Evolutionary conservation across 495 filamentous ascomycete genomes (phyloP).

Genomic region (Xylaria grammica): DNA sequence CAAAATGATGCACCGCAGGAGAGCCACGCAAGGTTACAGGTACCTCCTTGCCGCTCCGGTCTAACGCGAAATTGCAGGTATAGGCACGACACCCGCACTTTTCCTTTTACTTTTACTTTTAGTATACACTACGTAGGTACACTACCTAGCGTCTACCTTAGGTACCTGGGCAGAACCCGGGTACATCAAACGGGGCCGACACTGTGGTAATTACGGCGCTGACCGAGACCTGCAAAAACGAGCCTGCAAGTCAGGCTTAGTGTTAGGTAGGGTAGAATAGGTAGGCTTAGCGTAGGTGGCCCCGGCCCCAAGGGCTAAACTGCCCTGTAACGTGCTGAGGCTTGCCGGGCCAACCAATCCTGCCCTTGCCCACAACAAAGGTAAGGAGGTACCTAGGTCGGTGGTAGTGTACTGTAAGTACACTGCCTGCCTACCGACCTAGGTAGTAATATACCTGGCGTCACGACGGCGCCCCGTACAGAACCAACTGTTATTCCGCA

Average conservation of each 20-base stretch:
- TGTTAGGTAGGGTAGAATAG: neutral
- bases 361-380: no score
- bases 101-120: no score
- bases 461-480: no score
- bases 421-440: no score
- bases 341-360: neutral
- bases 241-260: slow-evolving; percentile 17
- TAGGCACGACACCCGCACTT: slow-evolving; percentile 7
- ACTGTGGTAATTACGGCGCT: slow-evolving; percentile 25
- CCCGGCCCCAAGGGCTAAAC: slow-evolving; percentile 4
- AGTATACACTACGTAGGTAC: no score
- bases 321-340: slow-evolving; percentile 18
- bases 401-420: no score
- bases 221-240: slow-evolving; percentile 17
- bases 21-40: neutral
- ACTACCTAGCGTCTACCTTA: no score
- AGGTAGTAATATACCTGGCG: no score
- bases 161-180: no score
- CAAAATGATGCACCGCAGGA: neutral
- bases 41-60: slow-evolving; percentile 17
- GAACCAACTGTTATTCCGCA: slow-evolving; percentile 10
- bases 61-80: slow-evolving; percentile 18
- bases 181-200: slow-evolving; percentile 7
- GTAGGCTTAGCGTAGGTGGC: slow-evolving; percentile 7
- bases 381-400: no score